Evolutionary conservation across 768 basidiomycete genomes (phyloP).

Genomic region (Holtermanniella nyarrowii): DNA sequence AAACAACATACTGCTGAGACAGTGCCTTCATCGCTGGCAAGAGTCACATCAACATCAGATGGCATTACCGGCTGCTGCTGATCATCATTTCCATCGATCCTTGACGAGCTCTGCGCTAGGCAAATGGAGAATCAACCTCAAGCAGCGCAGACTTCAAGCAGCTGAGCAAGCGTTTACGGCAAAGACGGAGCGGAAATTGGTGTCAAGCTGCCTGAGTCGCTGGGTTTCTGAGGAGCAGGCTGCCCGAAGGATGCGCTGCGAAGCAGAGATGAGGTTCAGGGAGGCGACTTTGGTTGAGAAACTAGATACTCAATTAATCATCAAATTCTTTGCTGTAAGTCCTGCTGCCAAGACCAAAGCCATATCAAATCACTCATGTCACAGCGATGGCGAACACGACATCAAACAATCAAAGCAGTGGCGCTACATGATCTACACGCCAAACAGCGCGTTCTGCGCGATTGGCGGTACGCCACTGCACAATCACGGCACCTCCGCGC

Average conservation of each 20-base stretch:
- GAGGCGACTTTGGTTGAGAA: conserved; percentile 10
- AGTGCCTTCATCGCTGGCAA: conserved; percentile 22
- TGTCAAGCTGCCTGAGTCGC: too few relatives aligned
- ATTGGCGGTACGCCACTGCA: conserved; percentile 1
- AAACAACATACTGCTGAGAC: conserved; percentile 24
- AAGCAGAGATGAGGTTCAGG: conserved; percentile 15
- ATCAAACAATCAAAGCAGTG: not conserved
- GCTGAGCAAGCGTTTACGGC: conserved; percentile 1
- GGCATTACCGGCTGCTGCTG: conserved; percentile 12
- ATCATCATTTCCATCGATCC: not conserved
- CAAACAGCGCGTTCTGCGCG: not conserved
- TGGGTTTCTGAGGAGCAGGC: too few relatives aligned
- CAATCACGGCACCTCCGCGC: not conserved
- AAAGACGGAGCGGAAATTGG: not conserved
- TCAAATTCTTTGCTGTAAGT: conserved; percentile 11
- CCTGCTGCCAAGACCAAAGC: too few relatives aligned
- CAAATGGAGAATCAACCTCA: conserved; percentile 11
- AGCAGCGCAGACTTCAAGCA: conserved; percentile 4
- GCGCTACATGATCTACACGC: not conserved
- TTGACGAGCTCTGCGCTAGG: not conserved
- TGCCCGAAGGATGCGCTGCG: conserved; percentile 17
- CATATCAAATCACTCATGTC: not conserved
- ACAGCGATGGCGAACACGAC: conserved; percentile 8
- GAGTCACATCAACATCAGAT: conserved; percentile 9
- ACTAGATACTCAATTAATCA: not conserved